Evolutionary conservation across 495 filamentous ascomycete genomes (phyloP).

Genomic region (Bathelium albidoporum): DNA sequence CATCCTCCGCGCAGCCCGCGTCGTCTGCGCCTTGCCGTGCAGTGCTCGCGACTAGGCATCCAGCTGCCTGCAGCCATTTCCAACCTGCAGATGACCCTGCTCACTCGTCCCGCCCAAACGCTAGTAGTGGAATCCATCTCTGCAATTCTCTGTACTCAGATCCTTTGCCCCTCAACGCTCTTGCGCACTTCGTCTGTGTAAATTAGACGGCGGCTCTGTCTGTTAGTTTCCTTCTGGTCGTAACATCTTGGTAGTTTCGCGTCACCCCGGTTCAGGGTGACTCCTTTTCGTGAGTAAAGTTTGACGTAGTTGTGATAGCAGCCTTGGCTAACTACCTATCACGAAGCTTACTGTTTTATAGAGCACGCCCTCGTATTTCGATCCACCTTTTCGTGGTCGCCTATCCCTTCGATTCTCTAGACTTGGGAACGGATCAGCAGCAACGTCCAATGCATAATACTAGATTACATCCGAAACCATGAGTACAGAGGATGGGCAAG

Average conservation of each 20-base stretch:
- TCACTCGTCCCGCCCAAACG: neutral
- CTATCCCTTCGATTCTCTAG: neutral
- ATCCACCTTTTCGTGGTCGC: neutral
- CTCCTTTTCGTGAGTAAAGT: neutral
- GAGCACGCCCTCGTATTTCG: neutral
- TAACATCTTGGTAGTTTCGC: neutral
- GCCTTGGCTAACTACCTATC: neutral
- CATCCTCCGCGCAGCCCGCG: no score
- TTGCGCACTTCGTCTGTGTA: neutral
- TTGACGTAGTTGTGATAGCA: neutral
- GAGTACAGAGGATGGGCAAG: constrained; percentile 28
- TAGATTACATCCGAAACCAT: constrained; percentile 9
- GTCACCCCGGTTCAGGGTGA: neutral
- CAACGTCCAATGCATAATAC: neutral
- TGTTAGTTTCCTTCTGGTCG: neutral
- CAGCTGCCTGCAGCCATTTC: neutral
- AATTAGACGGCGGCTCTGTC: neutral
- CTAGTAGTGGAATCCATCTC: neutral
- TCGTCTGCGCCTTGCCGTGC: neutral
- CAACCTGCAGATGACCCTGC: constrained; percentile 4
- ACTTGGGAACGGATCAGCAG: neutral
- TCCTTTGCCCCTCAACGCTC: neutral
- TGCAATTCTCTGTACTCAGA: neutral
- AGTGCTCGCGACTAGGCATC: neutral
- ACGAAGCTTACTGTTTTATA: neutral